Base-by-base conservation (phyloP, 2,329 filamentous ascomycete genomes). In the Penicillium sp. region DNA sequence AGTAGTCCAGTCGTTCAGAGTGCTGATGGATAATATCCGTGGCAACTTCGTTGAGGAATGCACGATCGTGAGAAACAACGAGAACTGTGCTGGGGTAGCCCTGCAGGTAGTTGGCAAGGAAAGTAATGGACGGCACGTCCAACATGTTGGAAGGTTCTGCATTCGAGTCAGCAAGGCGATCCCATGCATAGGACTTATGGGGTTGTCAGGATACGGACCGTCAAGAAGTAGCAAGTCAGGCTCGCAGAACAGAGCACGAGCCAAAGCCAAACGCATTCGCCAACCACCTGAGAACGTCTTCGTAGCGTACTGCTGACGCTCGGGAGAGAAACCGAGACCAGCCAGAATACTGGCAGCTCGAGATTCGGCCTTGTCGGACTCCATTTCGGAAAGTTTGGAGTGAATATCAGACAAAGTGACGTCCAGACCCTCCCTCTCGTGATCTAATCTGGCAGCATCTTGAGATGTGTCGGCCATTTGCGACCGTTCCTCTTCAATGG, bases 251-350 rank as follows among this genome's bases (percentile, higher is more conserved):
- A 98, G 81, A 11, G 93, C 93, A 79, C 93, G 80, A 9, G 93
- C 93, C 53, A 98, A 79, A 11, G 93, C 93, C 63, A 98, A 75
- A 76, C 93, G 86, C 93, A 98, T 98, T 72, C 93, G 84, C 93
- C 93, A 98, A 86, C 93, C 93, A 79, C 93, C 93, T 45, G 93
- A 98, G 74, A 98, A 98, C 4, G 91, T 97, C 78, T 88, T 97
- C 46, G 93, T 98, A 12, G 93, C 85, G 66, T 81, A 90, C 60
- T 95, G 87, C 66, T 98, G 93, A 56, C 90, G 81, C 70, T 97
- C 93, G 18, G 88, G 70, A 0, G 93, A 97, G 80, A 98, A 98
- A 60, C 93, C 93, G 49, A 98, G 83, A 81, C 93, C 93, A 50
- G 93, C 91, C 45, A 98, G 78, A 65, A 98, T 98, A 71, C 88